Evolutionary conservation across 176 grass and related monocot species (phyloP), one percentile per base, ranked within the genome.

Genomic region (Triticum monococcum): DNA sequence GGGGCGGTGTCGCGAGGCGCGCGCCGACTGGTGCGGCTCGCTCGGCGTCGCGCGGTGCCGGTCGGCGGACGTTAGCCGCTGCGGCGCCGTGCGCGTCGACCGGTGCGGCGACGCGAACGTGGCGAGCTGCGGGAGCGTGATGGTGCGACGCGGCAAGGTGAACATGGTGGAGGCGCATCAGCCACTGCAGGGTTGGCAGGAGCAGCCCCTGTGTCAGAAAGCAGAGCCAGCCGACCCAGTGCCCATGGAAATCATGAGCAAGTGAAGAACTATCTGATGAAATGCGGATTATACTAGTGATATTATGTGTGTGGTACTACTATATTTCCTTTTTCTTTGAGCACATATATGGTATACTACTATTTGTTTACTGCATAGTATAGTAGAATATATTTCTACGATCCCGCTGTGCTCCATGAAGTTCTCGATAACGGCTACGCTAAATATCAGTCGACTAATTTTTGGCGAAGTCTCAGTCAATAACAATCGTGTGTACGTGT

Each of bases 21-120:
- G 79, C 41, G 89, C 81, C 5, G 89, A 94, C 89, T 91, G 92
- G 89, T 91, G 86, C 64, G 86, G 92, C 64, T 85, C 77, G 72
- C 74, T 94, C 9, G 81, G 83, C 6, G 63, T 94, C 22, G 35
- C 46, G 1, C 79, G 89, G n/a, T 91, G 89, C 89, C 81, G 26
- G 28, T 75, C 86, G 8, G 89, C 89, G 36, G 86, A 91, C 62
- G 83, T 93, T 56, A 93, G 35, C 67, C 86, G 92, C 3, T 93
- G 92, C 70, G 83, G 89, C 54, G 62, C 64, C 26, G 72, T 77
- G 59, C 59, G 59, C 28, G 60, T 85, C 48, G 36, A 45, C 20
- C 40, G 70, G 41, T 85, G 83, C 83, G 72, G 26, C 26, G 72
- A 7, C 1, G 72, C 83, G 12, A 77, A 16, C 72, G 83, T 85